Conservation (phyloP, 108 stramenopile genomes). For the Fistulifera pelliculosa region DNA sequence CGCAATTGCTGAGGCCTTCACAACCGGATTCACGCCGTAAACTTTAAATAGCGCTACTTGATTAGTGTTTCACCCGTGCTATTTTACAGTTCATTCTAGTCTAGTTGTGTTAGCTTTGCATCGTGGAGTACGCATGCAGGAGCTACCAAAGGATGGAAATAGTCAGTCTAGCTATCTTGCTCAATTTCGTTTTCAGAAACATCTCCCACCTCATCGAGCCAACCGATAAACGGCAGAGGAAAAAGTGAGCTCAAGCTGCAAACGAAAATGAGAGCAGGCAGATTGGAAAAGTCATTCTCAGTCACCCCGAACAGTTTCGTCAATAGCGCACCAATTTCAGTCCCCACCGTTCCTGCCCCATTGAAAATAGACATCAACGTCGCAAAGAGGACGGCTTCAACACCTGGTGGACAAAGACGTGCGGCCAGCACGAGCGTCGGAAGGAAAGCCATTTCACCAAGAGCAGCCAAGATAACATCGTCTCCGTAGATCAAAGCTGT, state of each 20-base stretch:
- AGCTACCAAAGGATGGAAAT: no score
- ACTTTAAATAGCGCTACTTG: no score
- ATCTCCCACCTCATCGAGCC: conserved; percentile 65
- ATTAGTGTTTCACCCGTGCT: no score
- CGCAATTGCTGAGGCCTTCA: conserved; percentile 95
- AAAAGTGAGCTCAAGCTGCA: conserved; percentile 85
- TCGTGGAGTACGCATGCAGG: no score
- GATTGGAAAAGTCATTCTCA: conserved; percentile 79
- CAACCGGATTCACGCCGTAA: conserved; percentile 67
- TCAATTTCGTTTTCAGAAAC: conserved; percentile 71
- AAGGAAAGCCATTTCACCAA: conserved; percentile 90
- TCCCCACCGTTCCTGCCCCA: conserved; percentile 79
- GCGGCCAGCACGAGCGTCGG: conserved; percentile 92
- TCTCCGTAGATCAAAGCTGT: conserved; percentile 89
- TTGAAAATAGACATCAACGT: conserved; percentile 93
- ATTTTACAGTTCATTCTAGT: no score
- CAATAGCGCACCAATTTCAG: conserved; percentile 81
- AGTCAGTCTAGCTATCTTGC: conserved; percentile 2
- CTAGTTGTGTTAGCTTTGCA: no score
- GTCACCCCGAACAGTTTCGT: conserved; percentile 82
- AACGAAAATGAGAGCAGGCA: conserved; percentile 72
- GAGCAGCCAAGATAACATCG: conserved; percentile 76
- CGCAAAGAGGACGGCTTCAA: conserved; percentile 92
- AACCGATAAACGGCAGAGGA: conserved; percentile 81
- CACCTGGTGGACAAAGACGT: conserved; percentile 83